These are phyloP conservation scores for Pseudogymnoascus sp. DNA, from an alignment of 2,329 filamentous ascomycete species.

Conservation along the genomic window DNA sequence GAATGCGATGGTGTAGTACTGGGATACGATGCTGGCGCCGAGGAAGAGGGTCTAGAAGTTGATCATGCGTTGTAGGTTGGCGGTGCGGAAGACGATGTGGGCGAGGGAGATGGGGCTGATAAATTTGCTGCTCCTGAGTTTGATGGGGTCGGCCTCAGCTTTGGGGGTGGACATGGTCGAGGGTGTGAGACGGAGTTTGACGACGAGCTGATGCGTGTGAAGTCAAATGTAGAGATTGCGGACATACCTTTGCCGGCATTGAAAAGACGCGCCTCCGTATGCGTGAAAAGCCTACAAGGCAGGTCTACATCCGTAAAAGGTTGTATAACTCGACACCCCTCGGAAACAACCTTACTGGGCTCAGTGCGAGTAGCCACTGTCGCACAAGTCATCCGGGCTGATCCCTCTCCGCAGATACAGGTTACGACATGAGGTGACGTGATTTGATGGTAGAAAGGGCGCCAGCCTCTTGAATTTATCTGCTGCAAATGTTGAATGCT, in stretches of 20 bases:
- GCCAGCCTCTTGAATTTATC: not conserved
- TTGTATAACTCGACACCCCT: not conserved
- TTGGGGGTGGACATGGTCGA: slow-evolving; percentile 15
- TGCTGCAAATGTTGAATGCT: not conserved
- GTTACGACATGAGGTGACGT: not conserved
- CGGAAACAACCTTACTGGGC: not conserved
- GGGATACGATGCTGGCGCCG: slow-evolving; percentile 24
- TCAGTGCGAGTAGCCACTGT: not conserved
- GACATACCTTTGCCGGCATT: not conserved
- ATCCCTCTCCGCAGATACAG: not conserved
- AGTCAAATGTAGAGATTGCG: not conserved
- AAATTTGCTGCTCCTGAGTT: slow-evolving; percentile 9
- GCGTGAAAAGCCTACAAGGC: not conserved
- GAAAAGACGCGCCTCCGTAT: not conserved
- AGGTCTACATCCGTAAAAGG: not conserved
- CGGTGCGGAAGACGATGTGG: slow-evolving; percentile 26
- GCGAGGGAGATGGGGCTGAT: slow-evolving; percentile 14
- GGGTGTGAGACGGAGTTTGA: not conserved
- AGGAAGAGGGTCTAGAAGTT: slow-evolving; percentile 33
- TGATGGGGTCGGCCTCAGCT: not conserved
- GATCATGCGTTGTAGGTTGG: slow-evolving; percentile 26
- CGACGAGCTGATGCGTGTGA: not conserved
- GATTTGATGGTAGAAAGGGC: not conserved
- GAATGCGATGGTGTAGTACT: slow-evolving; percentile 28
- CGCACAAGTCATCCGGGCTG: not conserved